phyloP scores from a whole-genome alignment of 306 rosid genomes.

The Sechiopsis laciniata region DNA sequence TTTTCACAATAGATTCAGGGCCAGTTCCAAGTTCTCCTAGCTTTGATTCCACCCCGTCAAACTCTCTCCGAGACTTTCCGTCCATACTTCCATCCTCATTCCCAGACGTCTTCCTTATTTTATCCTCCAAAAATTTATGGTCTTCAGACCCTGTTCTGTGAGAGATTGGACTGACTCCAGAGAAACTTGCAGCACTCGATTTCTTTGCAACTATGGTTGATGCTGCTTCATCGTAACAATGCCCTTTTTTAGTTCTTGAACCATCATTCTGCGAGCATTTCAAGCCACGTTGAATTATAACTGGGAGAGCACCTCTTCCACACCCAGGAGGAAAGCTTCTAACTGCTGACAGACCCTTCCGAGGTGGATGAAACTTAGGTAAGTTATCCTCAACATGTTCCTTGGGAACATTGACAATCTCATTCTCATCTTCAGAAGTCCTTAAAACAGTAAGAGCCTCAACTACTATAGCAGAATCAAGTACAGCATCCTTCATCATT shows the following conservation, averaged over 20 bases:
- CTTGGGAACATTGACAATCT: neutral
- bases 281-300: neutral
- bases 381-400: constrained; percentile 8
- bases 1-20: neutral
- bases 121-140: constrained; percentile 1
- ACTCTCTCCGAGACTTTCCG: neutral
- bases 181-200: neutral
- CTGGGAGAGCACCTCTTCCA: constrained; percentile 13
- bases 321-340: constrained; percentile 21
- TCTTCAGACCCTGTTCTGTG: neutral
- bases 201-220: neutral
- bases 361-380: constrained; percentile 17
- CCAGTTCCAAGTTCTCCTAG: neutral
- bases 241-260: neutral
- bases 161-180: neutral
- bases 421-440: constrained; percentile 15
- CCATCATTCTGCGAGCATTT: neutral
- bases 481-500: constrained; percentile 14
- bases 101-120: neutral
- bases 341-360: constrained; percentile 12
- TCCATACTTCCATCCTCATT: neutral
- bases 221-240: neutral
- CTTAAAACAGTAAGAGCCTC: neutral
- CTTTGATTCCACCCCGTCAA: neutral
- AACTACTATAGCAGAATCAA: neutral